A percentile compares a stretch with the other conserved stretches of the same genome.
phyloP scores from a whole-genome alignment of 257 asterid genomes.

The Solanum peruvianum region DNA sequence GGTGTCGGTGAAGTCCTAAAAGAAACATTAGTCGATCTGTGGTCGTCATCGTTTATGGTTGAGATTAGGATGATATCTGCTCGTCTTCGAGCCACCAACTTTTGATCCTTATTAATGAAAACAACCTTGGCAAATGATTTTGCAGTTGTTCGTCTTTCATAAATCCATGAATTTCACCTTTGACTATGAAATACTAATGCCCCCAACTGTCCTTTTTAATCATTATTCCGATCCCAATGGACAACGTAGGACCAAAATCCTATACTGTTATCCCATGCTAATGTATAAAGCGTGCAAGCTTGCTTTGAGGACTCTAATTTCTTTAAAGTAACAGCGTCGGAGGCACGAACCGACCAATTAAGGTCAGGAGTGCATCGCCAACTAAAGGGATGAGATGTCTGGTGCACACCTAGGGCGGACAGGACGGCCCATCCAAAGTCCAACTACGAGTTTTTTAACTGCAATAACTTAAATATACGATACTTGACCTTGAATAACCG shows the following conservation, averaged over 20 bases:
- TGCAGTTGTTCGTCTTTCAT: background rate
- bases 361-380: too few relatives aligned
- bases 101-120: background rate
- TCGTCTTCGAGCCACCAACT: background rate
- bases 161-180: background rate
- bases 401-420: too few relatives aligned
- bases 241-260: background rate
- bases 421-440: too few relatives aligned
- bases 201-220: background rate
- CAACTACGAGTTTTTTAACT: too few relatives aligned
- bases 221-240: background rate
- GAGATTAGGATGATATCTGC: background rate
- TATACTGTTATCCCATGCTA: background rate
- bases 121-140: background rate
- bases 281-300: background rate
- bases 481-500: too few relatives aligned
- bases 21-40: constrained; percentile 40
- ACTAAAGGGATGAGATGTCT: too few relatives aligned
- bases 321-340: background rate
- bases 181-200: background rate
- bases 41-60: constrained; percentile 16
- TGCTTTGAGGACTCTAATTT: background rate
- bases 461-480: too few relatives aligned
- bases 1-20: constrained; percentile 9
- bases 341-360: background rate